Base-by-base conservation (phyloP, 2,329 filamentous ascomycete genomes). In the Metarhizium humberi region DNA sequence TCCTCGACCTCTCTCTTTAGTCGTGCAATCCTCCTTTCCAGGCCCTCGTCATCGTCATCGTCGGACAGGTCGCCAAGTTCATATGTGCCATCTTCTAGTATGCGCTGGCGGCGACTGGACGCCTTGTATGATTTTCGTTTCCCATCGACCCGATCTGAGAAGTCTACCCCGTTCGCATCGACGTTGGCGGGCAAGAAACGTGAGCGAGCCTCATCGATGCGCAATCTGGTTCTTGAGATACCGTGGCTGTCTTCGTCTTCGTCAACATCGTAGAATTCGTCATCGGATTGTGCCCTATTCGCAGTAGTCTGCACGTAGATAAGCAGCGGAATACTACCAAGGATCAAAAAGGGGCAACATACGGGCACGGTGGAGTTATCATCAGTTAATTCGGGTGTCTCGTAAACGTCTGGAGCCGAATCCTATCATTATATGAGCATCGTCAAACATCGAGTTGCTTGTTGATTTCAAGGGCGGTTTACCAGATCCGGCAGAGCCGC, bases 391-490 rank as follows among this genome's bases (percentile, higher is more conserved):
- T 95, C 92, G 61, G 92, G 92, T 16, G 94, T 97, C 73, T 97
- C 92, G 77, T 96, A 97, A 65, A 96, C 90, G 67, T 97, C 94
- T 61, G 92, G 92, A 32, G 92, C 91, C 54, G 87, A 88, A 73
- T 96, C 92, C 88, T 95, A 62, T 43, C 13, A 29, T 53, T 52
- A 29, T 25, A 49, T 53, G 30, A 60, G 68, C 59, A 67, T 63
- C 43, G 38, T 52, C 57, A 53, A 52, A 34, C n/a, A 54, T 57
- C 59, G 57, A 40, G 36, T 30, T 40, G 16, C 25, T 46, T 2
- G 6, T 11, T 56, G 56, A 60, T 57, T 32, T 20, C 51, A 45
- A 25, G 38, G 34, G 53, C 45, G 54, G 59, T 70, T 60, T 75
- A 92, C 89, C 69, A 94, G 73, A 69, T 92, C 89, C 56, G 88